Percentiles rank a stretch among this genome's conserved stretches.
phyloP scores from a whole-genome alignment of 495 filamentous ascomycete species.

The Neurospora pannonica region DNA sequence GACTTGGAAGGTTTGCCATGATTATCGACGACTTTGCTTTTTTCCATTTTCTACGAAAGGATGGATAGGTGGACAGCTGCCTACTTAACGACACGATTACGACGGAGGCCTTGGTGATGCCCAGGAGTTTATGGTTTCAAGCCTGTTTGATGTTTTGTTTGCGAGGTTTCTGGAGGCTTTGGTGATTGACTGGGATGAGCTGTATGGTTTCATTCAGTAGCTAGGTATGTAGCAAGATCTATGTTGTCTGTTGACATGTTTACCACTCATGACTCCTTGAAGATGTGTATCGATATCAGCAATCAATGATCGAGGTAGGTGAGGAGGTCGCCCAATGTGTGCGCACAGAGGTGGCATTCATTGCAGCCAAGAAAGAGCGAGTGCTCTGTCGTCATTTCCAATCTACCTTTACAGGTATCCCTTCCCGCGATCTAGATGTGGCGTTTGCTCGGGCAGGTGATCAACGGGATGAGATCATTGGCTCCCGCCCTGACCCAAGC shows the following conservation, averaged over 20 bases:
- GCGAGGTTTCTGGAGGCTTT: background rate
- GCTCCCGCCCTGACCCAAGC: background rate
- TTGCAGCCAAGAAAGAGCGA: background rate
- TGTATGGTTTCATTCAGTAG: background rate
- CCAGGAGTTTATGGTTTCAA: background rate
- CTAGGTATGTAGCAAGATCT: background rate
- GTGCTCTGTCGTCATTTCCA: background rate
- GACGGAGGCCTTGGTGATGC: background rate
- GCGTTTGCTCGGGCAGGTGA: background rate
- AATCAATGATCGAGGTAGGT: background rate
- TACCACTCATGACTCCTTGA: background rate
- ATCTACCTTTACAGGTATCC: background rate
- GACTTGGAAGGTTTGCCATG: background rate
- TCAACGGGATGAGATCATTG: background rate
- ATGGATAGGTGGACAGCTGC: background rate
- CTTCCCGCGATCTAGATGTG: background rate
- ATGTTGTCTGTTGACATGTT: background rate
- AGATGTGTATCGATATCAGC: background rate
- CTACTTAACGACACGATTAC: background rate
- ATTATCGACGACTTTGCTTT: background rate
- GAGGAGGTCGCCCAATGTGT: background rate
- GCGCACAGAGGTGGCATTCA: background rate
- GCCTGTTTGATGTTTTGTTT: background rate
- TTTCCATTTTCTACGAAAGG: background rate
- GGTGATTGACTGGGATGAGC: background rate